Percentiles rank a stretch among this genome's conserved stretches.
Evolutionary conservation across 2,329 filamentous ascomycete species (phyloP).

Genomic region (Talaromyces rugulosus): DNA sequence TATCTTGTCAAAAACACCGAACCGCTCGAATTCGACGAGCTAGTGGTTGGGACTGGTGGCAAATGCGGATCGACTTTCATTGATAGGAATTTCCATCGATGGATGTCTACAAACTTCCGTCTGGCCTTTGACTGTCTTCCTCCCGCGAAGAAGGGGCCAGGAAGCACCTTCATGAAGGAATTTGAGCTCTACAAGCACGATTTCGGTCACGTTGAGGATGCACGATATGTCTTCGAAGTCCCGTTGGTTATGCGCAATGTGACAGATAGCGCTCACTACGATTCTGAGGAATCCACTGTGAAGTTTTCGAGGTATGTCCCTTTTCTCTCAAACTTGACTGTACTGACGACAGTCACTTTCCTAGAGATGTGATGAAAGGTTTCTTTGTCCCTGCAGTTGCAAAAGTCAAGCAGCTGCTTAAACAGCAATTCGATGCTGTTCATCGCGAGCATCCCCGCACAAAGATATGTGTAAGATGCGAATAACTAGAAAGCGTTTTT

Average conservation of each 20-base stretch:
- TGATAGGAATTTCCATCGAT: slow-evolving; percentile 29
- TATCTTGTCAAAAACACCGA: slow-evolving; percentile 16
- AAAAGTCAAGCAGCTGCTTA: neutral
- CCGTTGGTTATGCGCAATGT: neutral
- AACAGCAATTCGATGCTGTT: neutral
- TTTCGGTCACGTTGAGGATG: slow-evolving; percentile 18
- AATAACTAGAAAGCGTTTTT: neutral
- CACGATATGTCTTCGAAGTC: neutral
- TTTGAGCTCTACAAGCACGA: slow-evolving; percentile 30
- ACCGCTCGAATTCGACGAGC: slow-evolving; percentile 15
- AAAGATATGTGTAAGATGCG: neutral
- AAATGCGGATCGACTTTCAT: slow-evolving; percentile 32
- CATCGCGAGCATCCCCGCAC: neutral
- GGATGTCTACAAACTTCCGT: slow-evolving; percentile 26
- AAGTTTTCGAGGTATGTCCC: neutral
- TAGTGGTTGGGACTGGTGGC: slow-evolving; percentile 18
- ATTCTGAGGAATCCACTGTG: neutral
- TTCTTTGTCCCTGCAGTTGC: neutral
- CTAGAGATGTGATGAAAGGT: neutral
- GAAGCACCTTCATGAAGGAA: slow-evolving; percentile 30
- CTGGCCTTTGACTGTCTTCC: slow-evolving; percentile 23
- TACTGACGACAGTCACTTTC: neutral
- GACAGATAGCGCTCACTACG: neutral
- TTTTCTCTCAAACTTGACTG: neutral
- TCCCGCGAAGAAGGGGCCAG: slow-evolving; percentile 21